Evolutionary conservation across 371 early-diverging fungal species (phyloP), one percentile per base, ranked within the genome.

Genomic region (Mucor ambiguus): DNA sequence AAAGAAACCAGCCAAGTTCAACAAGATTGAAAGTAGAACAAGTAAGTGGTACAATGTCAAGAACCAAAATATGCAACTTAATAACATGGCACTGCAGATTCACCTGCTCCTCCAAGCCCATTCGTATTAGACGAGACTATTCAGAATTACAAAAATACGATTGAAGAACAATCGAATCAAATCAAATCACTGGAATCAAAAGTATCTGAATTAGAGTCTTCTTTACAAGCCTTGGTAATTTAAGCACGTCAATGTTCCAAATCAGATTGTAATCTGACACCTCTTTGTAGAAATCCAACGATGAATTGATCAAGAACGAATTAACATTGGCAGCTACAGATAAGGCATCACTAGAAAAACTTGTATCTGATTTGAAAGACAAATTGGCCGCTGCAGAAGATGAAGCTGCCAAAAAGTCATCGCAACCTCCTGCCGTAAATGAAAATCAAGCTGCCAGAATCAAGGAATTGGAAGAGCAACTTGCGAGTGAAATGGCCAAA

Each of bases 111-210:
- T 49, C 57, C 61, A 22, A 62, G 60, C 24, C 66, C 64, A 16
- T 56, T 60, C 35, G 69, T 71, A 2, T 62, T 71, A 14, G 74
- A 81, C 58, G 57, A 73, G 16, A 66, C 76, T 3, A 68, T 86
- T 33, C 80, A 83, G 62, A 73, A 76, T 1, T 84, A 82, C 61
- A 84, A 83, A 59, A 66, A 61, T 2, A 77, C 74, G 12, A 75
- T 87, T 32, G 77, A 82, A 6, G 68, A 74, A 41, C 87, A 89
- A 67, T 76, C 73, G 0, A 46, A 46, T 24, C 73, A 83, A 54
- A 70, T 82, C n/a, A 67, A 69, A 28, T 57, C 55, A 7, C 63
- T 80, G 32, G 72, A 76, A 52, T 60, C 71, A 28, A 74, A 82
- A 38, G 49, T 78, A 2, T 24, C 68, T 7, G 67, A 76, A 20